Conservation (phyloP, 352 stramenopile species). For the Pythium coloratum region DNA sequence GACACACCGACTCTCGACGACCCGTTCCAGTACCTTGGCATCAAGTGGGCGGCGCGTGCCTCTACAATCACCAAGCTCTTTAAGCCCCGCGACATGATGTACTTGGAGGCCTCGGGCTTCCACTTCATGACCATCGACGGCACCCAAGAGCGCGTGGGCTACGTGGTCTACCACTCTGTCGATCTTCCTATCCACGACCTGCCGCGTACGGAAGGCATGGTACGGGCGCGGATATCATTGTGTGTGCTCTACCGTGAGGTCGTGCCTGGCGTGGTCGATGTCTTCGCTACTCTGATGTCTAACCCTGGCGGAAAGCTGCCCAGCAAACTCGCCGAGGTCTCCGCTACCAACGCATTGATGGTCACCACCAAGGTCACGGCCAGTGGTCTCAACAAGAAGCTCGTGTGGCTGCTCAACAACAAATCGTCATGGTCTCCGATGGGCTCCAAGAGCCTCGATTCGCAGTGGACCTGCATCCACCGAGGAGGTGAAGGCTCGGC, state of each 20-base stretch:
- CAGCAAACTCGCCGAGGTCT: neutral
- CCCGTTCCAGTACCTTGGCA: conserved; percentile 51
- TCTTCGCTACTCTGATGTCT: neutral
- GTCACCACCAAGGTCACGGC: neutral
- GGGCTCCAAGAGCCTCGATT: neutral
- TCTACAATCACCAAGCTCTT: conserved; percentile 27
- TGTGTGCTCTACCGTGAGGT: conserved; percentile 1
- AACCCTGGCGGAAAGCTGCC: conserved; percentile 5
- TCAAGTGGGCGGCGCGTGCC: conserved; percentile 44
- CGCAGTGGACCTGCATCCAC: neutral
- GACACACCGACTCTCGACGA: conserved; percentile 36
- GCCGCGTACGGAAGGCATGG: neutral
- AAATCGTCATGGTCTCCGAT: neutral
- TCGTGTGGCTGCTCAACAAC: conserved; percentile 9
- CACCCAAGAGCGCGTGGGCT: conserved; percentile 32
- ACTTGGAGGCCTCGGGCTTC: conserved; percentile 44
- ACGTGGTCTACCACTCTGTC: conserved; percentile 43
- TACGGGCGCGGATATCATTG: neutral
- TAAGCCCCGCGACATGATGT: conserved; percentile 23
- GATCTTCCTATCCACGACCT: conserved; percentile 23
- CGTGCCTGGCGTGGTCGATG: neutral
- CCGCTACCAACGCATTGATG: neutral
- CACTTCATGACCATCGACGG: conserved; percentile 28
- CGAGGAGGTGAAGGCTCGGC: neutral
- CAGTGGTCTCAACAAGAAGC: conserved; percentile 14